Base-by-base conservation (phyloP, 805 yeast species). In the Brettanomyces sp. region DNA sequence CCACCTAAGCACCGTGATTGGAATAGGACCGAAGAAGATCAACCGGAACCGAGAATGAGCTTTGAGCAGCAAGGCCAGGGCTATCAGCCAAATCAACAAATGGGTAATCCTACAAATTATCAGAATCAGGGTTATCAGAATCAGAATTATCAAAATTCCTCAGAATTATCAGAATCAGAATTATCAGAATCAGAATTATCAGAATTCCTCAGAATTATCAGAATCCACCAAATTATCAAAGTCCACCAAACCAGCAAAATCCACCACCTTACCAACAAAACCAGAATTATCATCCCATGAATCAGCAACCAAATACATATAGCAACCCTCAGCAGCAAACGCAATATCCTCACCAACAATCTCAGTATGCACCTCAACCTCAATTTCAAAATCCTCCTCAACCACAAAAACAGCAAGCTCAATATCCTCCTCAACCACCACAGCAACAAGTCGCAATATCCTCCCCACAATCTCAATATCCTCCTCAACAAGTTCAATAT, bases 1-100 rank as follows among this genome's bases (percentile, higher is more conserved):
- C 62, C 61, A 30, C 60, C 60, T 4, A 52, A 49, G 45, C 61
- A 57, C 42, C 47, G 49, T 3, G 57, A 36, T 30, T 13, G 21
- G 32, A 35, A 32, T 24, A 22, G 14, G 36, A 24, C n/a, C 14
- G 35, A 40, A 23, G 18, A 13, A 35, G 21, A 14, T 1, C 13
- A n/a, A 28, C 32, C 2, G 9, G 32, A 24, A 9, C n/a, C 5
- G 35, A n/a, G 14, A 5, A 40, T 23, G 33, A 23, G 22, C 6
- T 24, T 9, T 23, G 12, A 6, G 35, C 36, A 23, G 34, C 28
- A 6, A 7, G 14, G 6, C 35, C 43, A 24, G 32, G 32, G 32
- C 32, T 28, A 28, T 13, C 23, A 24, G 14, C 43, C 23, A 33
- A 14, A 14, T 12, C 43, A 30, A 8, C 43, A 25, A 21, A 18